These are phyloP conservation scores for Pleurotus tuoliensis DNA, from an alignment of 768 basidiomycete genomes.

Conservation along the genomic window DNA sequence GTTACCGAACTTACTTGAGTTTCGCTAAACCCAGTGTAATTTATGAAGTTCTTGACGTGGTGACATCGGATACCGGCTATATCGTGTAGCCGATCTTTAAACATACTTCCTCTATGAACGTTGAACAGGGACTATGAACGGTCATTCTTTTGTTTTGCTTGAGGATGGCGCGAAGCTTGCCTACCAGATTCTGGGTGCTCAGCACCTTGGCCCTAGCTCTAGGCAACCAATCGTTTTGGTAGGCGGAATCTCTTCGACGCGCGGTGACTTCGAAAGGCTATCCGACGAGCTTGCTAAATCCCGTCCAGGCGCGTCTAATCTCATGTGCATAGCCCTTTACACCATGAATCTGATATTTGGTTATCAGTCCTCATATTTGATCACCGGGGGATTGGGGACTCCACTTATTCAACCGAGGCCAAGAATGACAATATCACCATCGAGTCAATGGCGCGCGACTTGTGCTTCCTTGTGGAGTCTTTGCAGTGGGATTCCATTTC, in stretches of 20 bases:
- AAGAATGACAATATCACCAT: slow-evolving; percentile 37
- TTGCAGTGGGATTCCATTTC: slow-evolving; percentile 39
- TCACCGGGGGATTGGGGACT: slow-evolving; percentile 46
- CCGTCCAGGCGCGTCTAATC: slow-evolving; percentile 31
- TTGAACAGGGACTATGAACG: not conserved
- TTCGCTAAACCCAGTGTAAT: too few relatives aligned
- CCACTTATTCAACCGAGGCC: slow-evolving; percentile 22
- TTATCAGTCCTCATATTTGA: slow-evolving; percentile 40
- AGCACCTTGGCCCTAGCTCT: slow-evolving; percentile 22
- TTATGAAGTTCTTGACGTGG: too few relatives aligned
- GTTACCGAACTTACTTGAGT: too few relatives aligned
- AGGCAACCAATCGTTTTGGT: slow-evolving; percentile 37
- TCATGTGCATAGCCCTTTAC: not conserved
- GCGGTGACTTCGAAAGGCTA: slow-evolving; percentile 37
- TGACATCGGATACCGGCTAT: too few relatives aligned
- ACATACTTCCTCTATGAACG: too few relatives aligned
- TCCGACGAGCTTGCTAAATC: slow-evolving; percentile 26
- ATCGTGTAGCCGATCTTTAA: too few relatives aligned
- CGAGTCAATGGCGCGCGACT: slow-evolving; percentile 41
- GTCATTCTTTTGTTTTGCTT: slow-evolving; percentile 15
- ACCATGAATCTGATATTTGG: not conserved
- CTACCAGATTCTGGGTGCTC: slow-evolving; percentile 39
- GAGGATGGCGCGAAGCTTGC: slow-evolving; percentile 40
- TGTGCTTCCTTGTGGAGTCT: slow-evolving; percentile 32
- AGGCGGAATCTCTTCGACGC: slow-evolving; percentile 34